These are phyloP conservation scores for Evansstolkia leycettana DNA, from an alignment of 495 filamentous ascomycete genomes.

Conservation along the genomic window DNA sequence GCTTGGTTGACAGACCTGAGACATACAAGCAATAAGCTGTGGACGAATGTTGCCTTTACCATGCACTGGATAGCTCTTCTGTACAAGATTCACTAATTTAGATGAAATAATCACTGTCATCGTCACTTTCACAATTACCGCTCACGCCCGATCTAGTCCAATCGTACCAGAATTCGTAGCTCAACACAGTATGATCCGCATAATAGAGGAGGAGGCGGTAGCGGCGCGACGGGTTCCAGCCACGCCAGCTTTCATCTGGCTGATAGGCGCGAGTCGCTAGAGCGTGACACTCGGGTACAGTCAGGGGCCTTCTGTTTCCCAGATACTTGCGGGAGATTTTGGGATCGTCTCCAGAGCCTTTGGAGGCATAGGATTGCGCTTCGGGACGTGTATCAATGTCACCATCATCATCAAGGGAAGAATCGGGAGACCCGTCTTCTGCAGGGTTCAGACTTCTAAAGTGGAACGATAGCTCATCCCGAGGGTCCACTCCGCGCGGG, in stretches of 20 bases:
- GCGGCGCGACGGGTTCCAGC: constrained; percentile 27
- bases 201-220: constrained; percentile 71
- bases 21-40: too few relatives aligned
- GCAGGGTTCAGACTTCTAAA: constrained; percentile 15
- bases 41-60: too few relatives aligned
- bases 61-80: too few relatives aligned
- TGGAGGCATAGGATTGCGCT: too few relatives aligned
- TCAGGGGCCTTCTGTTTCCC: too few relatives aligned
- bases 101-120: background rate
- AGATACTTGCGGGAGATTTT: too few relatives aligned
- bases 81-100: too few relatives aligned
- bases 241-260: constrained; percentile 28
- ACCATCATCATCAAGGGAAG: background rate
- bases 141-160: constrained; percentile 13
- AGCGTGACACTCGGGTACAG: constrained; percentile 29
- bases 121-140: background rate
- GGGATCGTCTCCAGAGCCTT: too few relatives aligned
- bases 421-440: constrained; percentile 1
- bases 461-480: constrained; percentile 21
- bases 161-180: constrained; percentile 60
- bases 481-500: constrained; percentile 12
- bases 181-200: constrained; percentile 62
- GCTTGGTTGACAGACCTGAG: too few relatives aligned
- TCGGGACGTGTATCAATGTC: too few relatives aligned
- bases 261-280: constrained; percentile 22